Percentiles rank a stretch among this genome's conserved stretches.
These are phyloP conservation scores for Populus trichocarpa DNA, from an alignment of 441 rosid genomes.

Conservation along the genomic window DNA sequence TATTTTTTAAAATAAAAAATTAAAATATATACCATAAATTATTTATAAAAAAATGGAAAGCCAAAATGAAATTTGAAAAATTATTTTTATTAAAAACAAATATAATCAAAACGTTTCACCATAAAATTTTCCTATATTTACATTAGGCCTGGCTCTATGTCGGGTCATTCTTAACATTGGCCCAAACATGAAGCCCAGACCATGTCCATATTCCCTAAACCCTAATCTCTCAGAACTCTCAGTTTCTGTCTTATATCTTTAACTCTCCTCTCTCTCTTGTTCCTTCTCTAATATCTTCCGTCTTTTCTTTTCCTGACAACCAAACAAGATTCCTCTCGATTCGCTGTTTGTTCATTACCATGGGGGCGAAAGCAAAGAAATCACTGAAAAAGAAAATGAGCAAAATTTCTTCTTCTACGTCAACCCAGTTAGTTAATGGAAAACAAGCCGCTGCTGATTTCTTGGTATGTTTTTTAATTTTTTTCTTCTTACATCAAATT, in stretches of 20 bases:
- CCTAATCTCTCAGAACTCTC: not conserved
- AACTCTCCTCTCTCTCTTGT: not conserved
- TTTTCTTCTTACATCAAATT: not conserved
- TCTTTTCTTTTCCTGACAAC: not conserved
- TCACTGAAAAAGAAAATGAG: conserved; percentile 50
- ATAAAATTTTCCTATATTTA: too few species aligned
- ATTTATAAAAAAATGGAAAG: not conserved
- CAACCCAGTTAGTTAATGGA: conserved; percentile 21
- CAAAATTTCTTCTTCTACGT: conserved; percentile 38
- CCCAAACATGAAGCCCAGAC: not conserved
- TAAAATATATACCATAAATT: too few species aligned
- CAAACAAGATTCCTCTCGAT: not conserved
- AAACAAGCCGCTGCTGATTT: conserved; percentile 55
- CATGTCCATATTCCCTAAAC: not conserved
- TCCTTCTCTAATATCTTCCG: not conserved
- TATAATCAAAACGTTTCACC: not conserved
- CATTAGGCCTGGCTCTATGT: not conserved
- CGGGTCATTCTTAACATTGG: not conserved
- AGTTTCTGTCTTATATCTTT: not conserved
- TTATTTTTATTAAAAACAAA: not conserved
- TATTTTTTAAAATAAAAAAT: too few species aligned
- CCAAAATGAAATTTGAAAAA: too few species aligned
- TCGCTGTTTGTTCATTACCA: conserved; percentile 6
- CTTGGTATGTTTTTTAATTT: conserved; percentile 38
- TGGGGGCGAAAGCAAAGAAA: conserved; percentile 84